These are phyloP conservation scores for Pyrenochaeta sp. DNA, from an alignment of 2,329 filamentous ascomycete genomes.

Conservation along the genomic window DNA sequence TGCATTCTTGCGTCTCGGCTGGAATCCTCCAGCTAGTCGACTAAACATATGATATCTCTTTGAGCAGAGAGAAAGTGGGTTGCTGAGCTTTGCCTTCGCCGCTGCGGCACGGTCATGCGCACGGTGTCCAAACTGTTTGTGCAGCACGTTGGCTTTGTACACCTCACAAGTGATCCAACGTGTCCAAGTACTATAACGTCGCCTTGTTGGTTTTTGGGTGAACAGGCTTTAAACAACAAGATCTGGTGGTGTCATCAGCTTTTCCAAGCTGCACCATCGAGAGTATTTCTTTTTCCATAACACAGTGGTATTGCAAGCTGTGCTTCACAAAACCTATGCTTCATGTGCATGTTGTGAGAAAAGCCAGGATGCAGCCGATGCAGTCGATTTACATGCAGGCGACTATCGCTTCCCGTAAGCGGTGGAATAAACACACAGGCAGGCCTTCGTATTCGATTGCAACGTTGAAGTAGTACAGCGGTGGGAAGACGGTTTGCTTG, in stretches of 20 bases:
- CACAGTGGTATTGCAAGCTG: too few relatives aligned
- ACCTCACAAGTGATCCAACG: too few relatives aligned
- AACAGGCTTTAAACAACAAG: too few relatives aligned
- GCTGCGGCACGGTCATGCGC: constrained; percentile 2
- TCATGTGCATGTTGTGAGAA: too few relatives aligned
- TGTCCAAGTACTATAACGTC: too few relatives aligned
- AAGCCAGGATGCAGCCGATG: too few relatives aligned
- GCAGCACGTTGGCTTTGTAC: too few relatives aligned
- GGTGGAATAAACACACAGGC: background rate
- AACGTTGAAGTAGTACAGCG: background rate
- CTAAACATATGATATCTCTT: background rate
- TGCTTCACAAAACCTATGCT: too few relatives aligned
- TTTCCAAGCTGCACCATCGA: too few relatives aligned
- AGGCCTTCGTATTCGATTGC: background rate
- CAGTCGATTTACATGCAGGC: background rate
- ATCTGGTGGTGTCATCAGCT: too few relatives aligned
- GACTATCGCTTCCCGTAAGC: background rate
- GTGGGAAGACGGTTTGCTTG: background rate
- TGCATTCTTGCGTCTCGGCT: background rate
- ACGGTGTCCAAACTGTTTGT: background rate
- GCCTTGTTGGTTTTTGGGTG: too few relatives aligned
- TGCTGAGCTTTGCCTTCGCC: background rate
- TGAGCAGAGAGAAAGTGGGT: background rate
- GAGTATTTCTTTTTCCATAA: too few relatives aligned
- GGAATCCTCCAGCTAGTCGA: background rate